phyloP scores from a whole-genome alignment of 1,284 basidiomycete species.

The Fomitopsis betulina region DNA sequence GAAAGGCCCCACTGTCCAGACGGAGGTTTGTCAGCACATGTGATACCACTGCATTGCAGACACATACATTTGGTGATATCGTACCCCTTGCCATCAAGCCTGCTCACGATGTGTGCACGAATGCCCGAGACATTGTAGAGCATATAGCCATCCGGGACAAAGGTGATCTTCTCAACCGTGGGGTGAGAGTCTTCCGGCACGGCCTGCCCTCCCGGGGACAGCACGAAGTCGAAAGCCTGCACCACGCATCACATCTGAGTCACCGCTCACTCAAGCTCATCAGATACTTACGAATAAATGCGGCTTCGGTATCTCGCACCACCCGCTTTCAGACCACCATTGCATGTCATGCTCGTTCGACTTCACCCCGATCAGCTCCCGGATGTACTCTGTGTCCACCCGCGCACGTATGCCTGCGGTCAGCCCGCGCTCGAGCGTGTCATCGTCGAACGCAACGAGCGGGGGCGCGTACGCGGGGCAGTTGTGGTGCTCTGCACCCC shows the following conservation, averaged over 20 bases:
- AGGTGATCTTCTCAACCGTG: constrained; percentile 56
- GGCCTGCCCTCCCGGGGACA: constrained; percentile 54
- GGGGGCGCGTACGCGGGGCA: constrained; percentile 68
- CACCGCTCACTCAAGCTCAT: not conserved
- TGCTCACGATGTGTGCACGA: constrained; percentile 68
- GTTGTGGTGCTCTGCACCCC: constrained; percentile 61
- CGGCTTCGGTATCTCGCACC: constrained; percentile 68
- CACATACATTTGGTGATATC: constrained; percentile 78
- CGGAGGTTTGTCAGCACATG: not conserved
- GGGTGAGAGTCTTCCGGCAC: constrained; percentile 71
- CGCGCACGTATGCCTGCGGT: constrained; percentile 66
- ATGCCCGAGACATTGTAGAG: constrained; percentile 76
- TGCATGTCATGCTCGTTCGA: constrained; percentile 46
- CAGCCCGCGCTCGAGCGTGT: constrained; percentile 41
- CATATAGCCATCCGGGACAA: constrained; percentile 66
- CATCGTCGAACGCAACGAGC: constrained; percentile 28
- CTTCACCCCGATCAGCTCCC: constrained; percentile 54
- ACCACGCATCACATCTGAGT: not conserved
- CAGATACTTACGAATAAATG: constrained; percentile 63
- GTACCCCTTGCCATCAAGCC: constrained; percentile 82
- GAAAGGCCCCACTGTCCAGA: constrained; percentile 71
- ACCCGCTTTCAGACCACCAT: constrained; percentile 63
- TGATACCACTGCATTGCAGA: not conserved
- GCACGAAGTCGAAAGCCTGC: constrained; percentile 75
- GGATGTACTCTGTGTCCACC: constrained; percentile 73